phyloP scores from a whole-genome alignment of 179 eudicot species.

The Dionaea muscipula region DNA sequence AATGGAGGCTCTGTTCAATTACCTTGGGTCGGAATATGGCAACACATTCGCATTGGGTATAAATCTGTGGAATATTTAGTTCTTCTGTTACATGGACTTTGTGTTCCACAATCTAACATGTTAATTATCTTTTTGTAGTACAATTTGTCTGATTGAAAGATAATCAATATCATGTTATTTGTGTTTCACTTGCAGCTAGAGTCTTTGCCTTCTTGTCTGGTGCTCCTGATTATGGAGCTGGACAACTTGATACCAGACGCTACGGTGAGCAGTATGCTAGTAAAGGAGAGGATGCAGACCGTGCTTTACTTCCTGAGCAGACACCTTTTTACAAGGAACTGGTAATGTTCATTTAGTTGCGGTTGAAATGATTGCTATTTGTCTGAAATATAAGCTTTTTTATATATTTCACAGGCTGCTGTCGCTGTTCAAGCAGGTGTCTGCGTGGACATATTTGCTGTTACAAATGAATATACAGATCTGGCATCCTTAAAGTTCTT shows the following conservation, averaged over 20 bases:
- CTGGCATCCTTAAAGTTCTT: conserved; percentile 89
- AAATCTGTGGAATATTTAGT: neutral
- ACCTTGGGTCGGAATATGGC: conserved; percentile 93
- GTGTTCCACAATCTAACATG: neutral
- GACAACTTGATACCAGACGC: conserved; percentile 85
- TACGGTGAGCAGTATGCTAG: conserved; percentile 99
- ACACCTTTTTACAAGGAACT: conserved; percentile 87
- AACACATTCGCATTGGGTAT: conserved; percentile 85
- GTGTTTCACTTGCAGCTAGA: conserved; percentile 50
- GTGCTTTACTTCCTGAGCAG: conserved; percentile 94
- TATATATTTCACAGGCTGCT: conserved; percentile 75
- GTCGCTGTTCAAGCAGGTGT: conserved; percentile 99
- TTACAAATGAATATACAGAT: conserved; percentile 94
- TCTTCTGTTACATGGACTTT: neutral
- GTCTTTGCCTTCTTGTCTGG: conserved; percentile 95
- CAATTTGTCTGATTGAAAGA: neutral
- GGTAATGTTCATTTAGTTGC: conserved; percentile 29
- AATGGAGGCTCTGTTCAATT: conserved; percentile 79
- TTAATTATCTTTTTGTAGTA: neutral
- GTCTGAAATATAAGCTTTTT: conserved; percentile 20
- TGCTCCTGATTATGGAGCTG: conserved; percentile 91
- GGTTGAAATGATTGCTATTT: neutral
- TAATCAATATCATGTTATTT: neutral
- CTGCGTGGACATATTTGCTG: conserved; percentile 91
- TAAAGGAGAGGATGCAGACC: conserved; percentile 98